Evolutionary conservation across 2,329 filamentous ascomycete genomes (phyloP).

Genomic region (Talaromyces amestolkiae): DNA sequence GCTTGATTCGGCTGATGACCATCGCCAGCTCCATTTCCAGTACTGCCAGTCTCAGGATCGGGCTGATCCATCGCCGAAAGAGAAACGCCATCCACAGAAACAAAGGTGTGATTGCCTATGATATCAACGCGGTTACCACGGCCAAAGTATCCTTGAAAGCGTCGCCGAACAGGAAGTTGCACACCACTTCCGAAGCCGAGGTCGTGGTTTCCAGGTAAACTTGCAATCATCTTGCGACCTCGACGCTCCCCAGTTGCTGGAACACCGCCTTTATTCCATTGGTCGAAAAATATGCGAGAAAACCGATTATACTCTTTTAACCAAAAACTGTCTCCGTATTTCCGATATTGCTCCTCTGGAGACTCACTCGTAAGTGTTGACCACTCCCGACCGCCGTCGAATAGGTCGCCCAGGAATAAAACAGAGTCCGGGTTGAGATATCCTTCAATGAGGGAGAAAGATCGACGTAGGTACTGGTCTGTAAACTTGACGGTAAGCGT

Average conservation of each 20-base stretch:
- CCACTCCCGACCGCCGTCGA: constrained; percentile 96
- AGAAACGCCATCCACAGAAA: constrained; percentile 85
- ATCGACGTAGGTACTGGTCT: constrained; percentile 83
- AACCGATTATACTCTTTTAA: constrained; percentile 82
- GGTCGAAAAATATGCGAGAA: constrained; percentile 75
- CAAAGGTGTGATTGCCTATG: constrained; percentile 91
- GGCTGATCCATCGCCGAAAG: constrained; percentile 70
- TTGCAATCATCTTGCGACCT: constrained; percentile 75
- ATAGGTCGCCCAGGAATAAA: constrained; percentile 89
- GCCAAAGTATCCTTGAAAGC: constrained; percentile 87
- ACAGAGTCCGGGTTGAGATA: constrained; percentile 79
- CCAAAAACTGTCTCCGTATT: constrained; percentile 83
- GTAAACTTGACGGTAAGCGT: constrained; percentile 68
- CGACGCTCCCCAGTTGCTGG: constrained; percentile 58
- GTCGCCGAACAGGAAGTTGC: constrained; percentile 72
- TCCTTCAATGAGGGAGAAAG: constrained; percentile 74
- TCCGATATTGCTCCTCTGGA: constrained; percentile 66
- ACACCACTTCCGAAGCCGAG: constrained; percentile 85
- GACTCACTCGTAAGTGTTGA: constrained; percentile 62
- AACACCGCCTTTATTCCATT: constrained; percentile 60
- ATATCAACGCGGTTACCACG: constrained; percentile 88
- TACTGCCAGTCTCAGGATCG: constrained; percentile 48
- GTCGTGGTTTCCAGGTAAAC: constrained; percentile 91
- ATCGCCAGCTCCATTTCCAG: constrained; percentile 46
- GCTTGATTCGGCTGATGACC: constrained; percentile 52